Evolutionary conservation across 306 rosid species (phyloP), one percentile per base, ranked within the genome.

Genomic region (Parietaria judaica): DNA sequence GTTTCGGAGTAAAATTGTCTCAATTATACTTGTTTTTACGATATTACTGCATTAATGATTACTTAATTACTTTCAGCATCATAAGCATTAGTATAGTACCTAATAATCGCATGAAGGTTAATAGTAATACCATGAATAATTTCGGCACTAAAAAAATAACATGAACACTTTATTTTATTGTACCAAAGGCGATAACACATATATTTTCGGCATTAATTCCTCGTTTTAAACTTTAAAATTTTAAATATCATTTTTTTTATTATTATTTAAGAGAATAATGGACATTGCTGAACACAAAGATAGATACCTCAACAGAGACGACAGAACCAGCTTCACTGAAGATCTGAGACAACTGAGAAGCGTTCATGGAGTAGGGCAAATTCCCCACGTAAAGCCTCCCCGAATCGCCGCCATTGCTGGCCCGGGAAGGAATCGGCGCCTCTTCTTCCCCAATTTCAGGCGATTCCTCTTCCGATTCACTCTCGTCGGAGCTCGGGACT

Each of bases 321-420:
- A 88, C 94, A 11, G 55, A 66, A 58, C 99, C 99, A 14, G 94
- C 94, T 83, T 88, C 95, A 37, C 73, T 79, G 64, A 92, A 92
- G 48, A 79, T 60, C 64, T 86, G 85, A 12, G 80, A 34, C 85
- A 92, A 81, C 46, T 82, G 78, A 10, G 82, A 67, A 65, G 90
- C 70, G 48, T 92, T 86, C 76, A 72, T 70, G 6, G 83, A 67
- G 72, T 77, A 92, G 2, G 96, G 90, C 80, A 92, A 81, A 61
- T 86, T 92, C 58, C 99, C 99, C 15, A 88, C 83, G 54, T 86
- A 92, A 41, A 92, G 85, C 80, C 88, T 88, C 74, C 94, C 94
- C 14, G 53, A 49, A 49, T 49, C 53, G 13, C 72, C 85, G 34
- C 82, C 90, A 36, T 62, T 86, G 51, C 64, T 67, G 9, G 87